Evolutionary conservation across 495 filamentous ascomycete genomes (phyloP), one percentile per base, ranked within the genome.

Genomic region (Peziza echinospora): DNA sequence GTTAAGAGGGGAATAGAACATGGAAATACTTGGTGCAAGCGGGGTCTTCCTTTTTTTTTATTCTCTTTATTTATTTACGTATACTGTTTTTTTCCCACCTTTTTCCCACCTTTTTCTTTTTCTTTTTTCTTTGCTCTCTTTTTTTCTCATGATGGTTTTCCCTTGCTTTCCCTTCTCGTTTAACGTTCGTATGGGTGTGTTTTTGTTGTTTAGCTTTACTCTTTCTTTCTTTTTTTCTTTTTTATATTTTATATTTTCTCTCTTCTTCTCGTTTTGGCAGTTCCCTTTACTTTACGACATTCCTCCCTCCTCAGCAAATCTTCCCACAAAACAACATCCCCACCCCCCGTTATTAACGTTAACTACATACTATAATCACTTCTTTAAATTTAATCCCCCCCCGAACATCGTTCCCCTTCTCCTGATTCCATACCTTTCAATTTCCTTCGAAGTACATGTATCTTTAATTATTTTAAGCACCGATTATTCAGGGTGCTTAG

Each of bases 71-170:
- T 34, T 8, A 34, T 8, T 34, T 8, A 34, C n/a, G 26, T 8
- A 8, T 8, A n/a, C 26, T 34, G 8, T 34, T n/a, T 34, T n/a
- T 34, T n/a, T 34, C 26, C 40, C 21, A 21, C 37, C 43, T 47
- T 24, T 21, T 47, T n/a, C n/a, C n/a, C n/a, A n/a, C n/a, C n/a
- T 9, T 52, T 52, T 46, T 41, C 50, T 49, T 47, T 48, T 43
- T 48, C 21, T 57, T 54, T 44, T 30, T 6, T 46, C 37, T 41
- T 37, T 48, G 34, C 23, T 22, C 26, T 34, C 39, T 45, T 37
- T 40, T 45, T 28, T 26, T 34, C 16, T 8, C 21, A 42, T 47
- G 28, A 40, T 28, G 8, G 26, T n/a, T 34, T 34, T 34, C 8
- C n/a, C 26, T 34, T 34, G 8, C n/a, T 34, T 34, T 8, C 26